A percentile compares a stretch with the other conserved stretches of the same genome.
phyloP scores from a whole-genome alignment of 2,329 filamentous ascomycete species.

The Xylariomycetidae sp. region DNA sequence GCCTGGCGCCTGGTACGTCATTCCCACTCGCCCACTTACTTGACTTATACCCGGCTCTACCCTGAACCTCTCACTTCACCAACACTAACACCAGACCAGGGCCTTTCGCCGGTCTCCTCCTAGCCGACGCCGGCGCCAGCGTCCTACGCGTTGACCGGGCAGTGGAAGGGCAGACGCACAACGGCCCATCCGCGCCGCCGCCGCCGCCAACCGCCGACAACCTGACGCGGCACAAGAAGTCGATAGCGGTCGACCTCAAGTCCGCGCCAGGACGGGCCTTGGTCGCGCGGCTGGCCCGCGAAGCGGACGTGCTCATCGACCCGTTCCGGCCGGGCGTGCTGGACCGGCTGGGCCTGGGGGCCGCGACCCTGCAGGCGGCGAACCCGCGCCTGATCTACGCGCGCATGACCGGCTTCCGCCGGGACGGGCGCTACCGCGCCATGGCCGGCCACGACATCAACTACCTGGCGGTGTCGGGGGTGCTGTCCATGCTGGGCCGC shows the following conservation, averaged over 20 bases:
- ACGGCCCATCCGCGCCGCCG: too few relatives aligned
- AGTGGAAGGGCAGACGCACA: conserved; percentile 36
- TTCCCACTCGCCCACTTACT: too few relatives aligned
- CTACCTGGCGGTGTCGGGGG: conserved; percentile 84
- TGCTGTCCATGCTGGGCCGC: conserved; percentile 69
- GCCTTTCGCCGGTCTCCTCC: conserved; percentile 81
- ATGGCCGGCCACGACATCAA: conserved; percentile 98
- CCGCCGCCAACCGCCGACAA: conserved; percentile 54
- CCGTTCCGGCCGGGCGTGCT: conserved; percentile 89
- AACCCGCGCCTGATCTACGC: conserved; percentile 77
- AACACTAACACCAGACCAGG: conserved; percentile 40
- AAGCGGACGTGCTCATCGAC: conserved; percentile 79
- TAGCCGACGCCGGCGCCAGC: conserved; percentile 82
- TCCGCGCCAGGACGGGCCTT: conserved; percentile 55
- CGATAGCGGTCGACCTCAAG: conserved; percentile 76
- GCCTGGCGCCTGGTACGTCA: conserved; percentile 53
- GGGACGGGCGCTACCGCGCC: conserved; percentile 74
- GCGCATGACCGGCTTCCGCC: conserved; percentile 83
- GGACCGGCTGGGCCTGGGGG: conserved; percentile 74
- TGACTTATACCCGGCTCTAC: too few relatives aligned
- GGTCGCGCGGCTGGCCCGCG: conserved; percentile 56
- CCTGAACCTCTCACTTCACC: background rate
- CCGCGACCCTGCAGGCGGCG: conserved; percentile 55
- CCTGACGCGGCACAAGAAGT: conserved; percentile 74
- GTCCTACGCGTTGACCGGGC: conserved; percentile 80